Evolutionary conservation across 352 stramenopile species (phyloP), one percentile per base, ranked within the genome.

Genomic region (Phytophthora brassicae): DNA sequence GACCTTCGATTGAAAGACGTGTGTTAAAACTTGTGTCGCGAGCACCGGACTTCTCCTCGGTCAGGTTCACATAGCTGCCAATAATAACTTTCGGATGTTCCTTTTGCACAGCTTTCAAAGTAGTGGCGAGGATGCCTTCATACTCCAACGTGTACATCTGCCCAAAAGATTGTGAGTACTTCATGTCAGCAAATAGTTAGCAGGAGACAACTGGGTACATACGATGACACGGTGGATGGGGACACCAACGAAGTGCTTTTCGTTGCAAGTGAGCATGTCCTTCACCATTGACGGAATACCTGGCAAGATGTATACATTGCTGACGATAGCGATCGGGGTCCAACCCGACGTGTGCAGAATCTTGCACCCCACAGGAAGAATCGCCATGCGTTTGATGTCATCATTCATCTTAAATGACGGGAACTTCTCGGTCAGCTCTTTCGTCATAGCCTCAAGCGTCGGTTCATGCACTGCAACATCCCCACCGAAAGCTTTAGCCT

Each of bases 231-330:
- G 26, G 19, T 47, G 22, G 52, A 92, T 91, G 4, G 77, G 85
- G 12, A 89, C 68, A 24, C 85, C 85, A 20, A 86, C 63, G 45
- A 94, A 94, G 33, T 89, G 81, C 33, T 83, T 72, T 51, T 91
- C 78, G 53, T 90, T 91, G 60, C 58, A 75, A 19, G 81, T 82
- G 56, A 94, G 72, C 83, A 94, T 94, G 39, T 89, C 72, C 45
- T 75, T 73, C 44, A 94, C 78, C 67, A 91, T 81, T 9, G 71
- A 83, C 24, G 83, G 83, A 49, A 94, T 91, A 0, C 85, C 85
- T 0, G 85, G 85, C 0, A 94, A 61, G 24, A 94, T 78, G 56
- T 94, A 94, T 31, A 94, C 85, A 50, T 94, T 94, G 41, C 90
- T 36, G 41, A 92, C 56, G 8, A 85, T 61, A 0, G 79, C 85